Evolutionary conservation across 805 yeast species (phyloP).

Genomic region (Candida gorgasii): DNA sequence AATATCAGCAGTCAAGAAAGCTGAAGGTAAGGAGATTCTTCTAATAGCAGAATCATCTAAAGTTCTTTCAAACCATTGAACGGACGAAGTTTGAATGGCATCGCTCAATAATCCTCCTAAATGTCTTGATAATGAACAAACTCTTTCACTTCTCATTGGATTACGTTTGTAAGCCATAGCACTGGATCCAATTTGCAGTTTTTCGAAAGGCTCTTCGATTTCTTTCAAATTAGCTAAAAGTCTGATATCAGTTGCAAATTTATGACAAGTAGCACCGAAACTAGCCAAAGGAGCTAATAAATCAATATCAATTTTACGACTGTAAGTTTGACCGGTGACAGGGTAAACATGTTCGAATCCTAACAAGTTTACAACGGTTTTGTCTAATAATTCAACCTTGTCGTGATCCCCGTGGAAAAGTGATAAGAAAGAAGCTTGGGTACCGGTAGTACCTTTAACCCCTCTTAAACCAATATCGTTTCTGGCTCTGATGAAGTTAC

Average conservation of each 20-base stretch:
- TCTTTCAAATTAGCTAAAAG: slow-evolving; percentile 95
- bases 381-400: slow-evolving; percentile 90
- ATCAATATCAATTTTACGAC: slow-evolving; percentile 96
- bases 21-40: slow-evolving; percentile 94
- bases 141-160: slow-evolving; percentile 99
- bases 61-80: slow-evolving; percentile 99
- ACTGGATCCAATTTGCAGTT: slow-evolving; percentile 95
- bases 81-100: slow-evolving; percentile 95
- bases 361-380: slow-evolving; percentile 85
- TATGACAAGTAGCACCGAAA: slow-evolving; percentile 94
- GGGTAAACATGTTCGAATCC: slow-evolving; percentile 97
- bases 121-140: slow-evolving; percentile 97
- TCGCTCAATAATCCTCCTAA: slow-evolving; percentile 88
- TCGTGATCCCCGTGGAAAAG: slow-evolving; percentile 96
- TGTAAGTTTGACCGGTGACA: slow-evolving; percentile 98
- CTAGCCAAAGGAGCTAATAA: slow-evolving; percentile 90
- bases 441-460: slow-evolving; percentile 98
- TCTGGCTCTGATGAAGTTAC: slow-evolving; percentile 94
- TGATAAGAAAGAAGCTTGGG: slow-evolving; percentile 94
- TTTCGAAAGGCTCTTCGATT: slow-evolving; percentile 97
- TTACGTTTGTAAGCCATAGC: slow-evolving; percentile 99
- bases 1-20: slow-evolving; percentile 94
- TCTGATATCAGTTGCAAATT: slow-evolving; percentile 96
- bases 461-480: slow-evolving; percentile 96
- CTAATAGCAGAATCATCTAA: slow-evolving; percentile 97